A percentile compares a stretch with the other conserved stretches of the same genome.
phyloP scores from a whole-genome alignment of 1,284 basidiomycete genomes.

The Sporisorium reilianum region DNA sequence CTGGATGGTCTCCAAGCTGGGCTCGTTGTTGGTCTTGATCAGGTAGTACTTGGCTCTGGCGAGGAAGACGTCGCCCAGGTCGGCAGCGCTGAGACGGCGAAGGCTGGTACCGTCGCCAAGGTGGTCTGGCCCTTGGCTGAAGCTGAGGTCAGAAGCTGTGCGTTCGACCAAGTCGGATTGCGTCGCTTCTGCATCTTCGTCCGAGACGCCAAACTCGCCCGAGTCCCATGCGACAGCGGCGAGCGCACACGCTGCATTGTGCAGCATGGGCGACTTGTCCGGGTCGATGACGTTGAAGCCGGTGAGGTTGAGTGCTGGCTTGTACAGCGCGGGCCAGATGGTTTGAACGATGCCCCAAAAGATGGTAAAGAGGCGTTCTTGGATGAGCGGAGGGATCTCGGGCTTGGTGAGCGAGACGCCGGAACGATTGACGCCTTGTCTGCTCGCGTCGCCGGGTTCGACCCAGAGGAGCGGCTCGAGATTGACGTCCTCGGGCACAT shows the following conservation, averaged over 20 bases:
- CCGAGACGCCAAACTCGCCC: constrained; percentile 36
- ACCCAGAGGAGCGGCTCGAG: constrained; percentile 49
- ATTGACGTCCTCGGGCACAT: constrained; percentile 21
- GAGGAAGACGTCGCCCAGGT: constrained; percentile 53
- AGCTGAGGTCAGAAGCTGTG: constrained; percentile 38
- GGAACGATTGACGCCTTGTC: constrained; percentile 29
- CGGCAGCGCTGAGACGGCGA: constrained; percentile 27
- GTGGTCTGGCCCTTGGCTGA: constrained; percentile 25
- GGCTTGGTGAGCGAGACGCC: constrained; percentile 42
- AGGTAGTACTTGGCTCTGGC: constrained; percentile 57
- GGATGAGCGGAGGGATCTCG: constrained; percentile 43
- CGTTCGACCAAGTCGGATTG: constrained; percentile 47
- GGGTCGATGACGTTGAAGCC: constrained; percentile 44
- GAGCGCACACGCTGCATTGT: constrained; percentile 52
- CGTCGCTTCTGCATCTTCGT: constrained; percentile 40
- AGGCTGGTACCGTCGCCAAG: constrained; percentile 28
- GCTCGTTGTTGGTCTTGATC: constrained; percentile 53
- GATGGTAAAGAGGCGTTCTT: constrained; percentile 50
- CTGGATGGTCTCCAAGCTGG: constrained; percentile 54
- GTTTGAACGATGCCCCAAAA: constrained; percentile 49
- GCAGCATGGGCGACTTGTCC: constrained; percentile 52
- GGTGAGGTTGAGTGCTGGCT: constrained; percentile 31
- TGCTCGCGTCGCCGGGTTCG: constrained; percentile 28
- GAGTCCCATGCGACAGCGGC: constrained; percentile 52
- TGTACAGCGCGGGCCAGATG: constrained; percentile 56